Base-by-base conservation (phyloP, 2,329 filamentous ascomycete species). In the Grosmannia penicillata region DNA sequence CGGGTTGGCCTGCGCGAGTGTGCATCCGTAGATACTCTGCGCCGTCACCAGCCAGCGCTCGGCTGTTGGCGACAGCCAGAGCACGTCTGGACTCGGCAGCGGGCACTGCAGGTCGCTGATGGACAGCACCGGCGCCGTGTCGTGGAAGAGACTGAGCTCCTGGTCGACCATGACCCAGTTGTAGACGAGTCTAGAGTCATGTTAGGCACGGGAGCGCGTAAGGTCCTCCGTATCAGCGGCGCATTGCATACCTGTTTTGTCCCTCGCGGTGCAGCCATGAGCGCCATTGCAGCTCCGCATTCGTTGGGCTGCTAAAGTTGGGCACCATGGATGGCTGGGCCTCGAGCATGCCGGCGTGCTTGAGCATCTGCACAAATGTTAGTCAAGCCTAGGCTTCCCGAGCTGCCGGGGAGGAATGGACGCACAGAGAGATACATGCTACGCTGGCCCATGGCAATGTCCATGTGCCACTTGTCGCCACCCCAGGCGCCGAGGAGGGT, bases 401-500 rank as follows among this genome's bases (percentile, higher is more conserved):
- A n/a, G n/a, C n/a, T n/a, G n/a, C n/a, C n/a, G n/a, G n/a, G n/a
- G 13, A 18, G 3, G 23, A 14, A 8, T 21, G 23, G 14, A 53
- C 65, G 60, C 49, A 71, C 67, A 42, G 76, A 69, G 43, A 80
- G 67, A 53, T 82, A 82, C 75, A 82, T 82, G 41, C 75, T 75
- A 34, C 76, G 67, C 54, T 82, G 78, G 23, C 78, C 77, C 75
- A 82, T 80, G 30, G 76, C 72, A 46, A 82, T 80, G 49, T 82
- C 77, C 77, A 82, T 82, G 46, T 81, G 73, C 76, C 78, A 82
- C 56, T 82, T 82, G 54, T 82, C 78, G 33, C 78, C 78, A 51
- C 77, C 79, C 78, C 78, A 83, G 1, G 75, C 75, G 8, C 76
- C 78, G 21, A 80, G 65, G 2, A 77, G 66, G 2, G 72, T 79